Base-by-base conservation (phyloP, 2,329 filamentous ascomycete species). In the Colletotrichum sublineola region DNA sequence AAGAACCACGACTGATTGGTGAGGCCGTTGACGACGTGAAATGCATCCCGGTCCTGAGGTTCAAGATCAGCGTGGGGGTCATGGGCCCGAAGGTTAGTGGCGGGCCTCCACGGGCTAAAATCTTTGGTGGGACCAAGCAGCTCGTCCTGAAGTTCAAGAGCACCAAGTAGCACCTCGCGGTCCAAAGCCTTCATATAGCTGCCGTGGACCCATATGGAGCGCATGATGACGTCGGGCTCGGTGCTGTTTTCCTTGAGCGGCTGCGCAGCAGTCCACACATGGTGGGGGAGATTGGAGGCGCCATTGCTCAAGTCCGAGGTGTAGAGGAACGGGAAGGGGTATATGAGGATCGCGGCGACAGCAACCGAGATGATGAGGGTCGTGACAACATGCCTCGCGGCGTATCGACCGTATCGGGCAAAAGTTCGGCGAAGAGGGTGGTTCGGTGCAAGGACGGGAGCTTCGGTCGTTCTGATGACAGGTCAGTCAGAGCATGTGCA, bases 171-270 rank as follows among this genome's bases (percentile, higher is more conserved):
- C 14, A 95, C 87, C 8, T 90, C 84, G 63, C 86, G 86, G 62
- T 93, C 86, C 46, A 96, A 85, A 14, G 93, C 93, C 77, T 91
- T 87, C 91, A 95, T 95, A 78, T 95, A 95, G 79, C 89, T 92
- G 74, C 92, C 93, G 78, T 95, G 93, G 20, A 96, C 87, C 93
- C 93, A 96, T 68, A 94, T 88, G 69, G 93, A 93, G 75, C 93
- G 92, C 89, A 96, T 93, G 68, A 93, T 90, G n/a, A 96, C 90
- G 79, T 96, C 93, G 5, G 91, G 87, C 65, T 85, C 82, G 36
- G 82, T 78, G 5, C 82, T 81, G 66, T 84, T 84, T 60, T 88
- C 87, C 46, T 87, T 82, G 66, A 93, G 84, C 38, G 91, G 89
- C 72, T 90, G 89, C 7, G 92, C 92, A 48, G 91, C 91, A 36